Base-by-base conservation (phyloP, 75 land plant species). In the Picea sitchensis region DNA sequence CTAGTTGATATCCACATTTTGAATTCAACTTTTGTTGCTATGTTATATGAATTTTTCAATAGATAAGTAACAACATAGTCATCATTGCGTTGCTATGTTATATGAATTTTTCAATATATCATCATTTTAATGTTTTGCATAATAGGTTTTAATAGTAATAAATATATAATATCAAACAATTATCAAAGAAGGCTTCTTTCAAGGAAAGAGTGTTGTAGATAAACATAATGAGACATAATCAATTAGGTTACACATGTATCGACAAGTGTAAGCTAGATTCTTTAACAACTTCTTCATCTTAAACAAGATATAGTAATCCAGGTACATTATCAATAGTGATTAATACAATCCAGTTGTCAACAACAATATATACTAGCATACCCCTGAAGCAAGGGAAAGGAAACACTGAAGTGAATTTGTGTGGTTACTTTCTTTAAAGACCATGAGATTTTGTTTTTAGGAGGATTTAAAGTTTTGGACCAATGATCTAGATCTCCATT, bases 181-280 rank as follows among this genome's bases (percentile, higher is more conserved):
- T 89, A 96, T 94, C 91, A 96, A 61, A 15, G 85, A 51, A 63
- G 94, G 96, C 79, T 84, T 91, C 59, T 86, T 79, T 91, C 92
- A 92, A 31, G 94, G 88, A 81, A 90, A 96, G 59, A 96, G 75
- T 62, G 89, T 83, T 44, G 89, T 90, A 31, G 94, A 93, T 38
- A 96, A 74, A 59, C 92, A 87, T 61, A 96, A 84, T 1, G 98
- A 92, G 36, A 96, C 91, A 80, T 96, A 96, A 86, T 96, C 98
- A 71, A 81, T 94, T 32, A 94, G 91, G 75, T 92, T 93, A 51
- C 98, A 96, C 93, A 87, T 2, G 15, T 0, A 36, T 36, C 2
- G 23, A 67, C 15, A 58, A 12, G 15, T 14, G 15, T 58, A 1
- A 58, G 5, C 4, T 12, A 14, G 1, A 58, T 2, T 58, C 12